Evolutionary conservation across 169 alveolate genomes (phyloP).

Genomic region (Plasmodium gonderi): DNA sequence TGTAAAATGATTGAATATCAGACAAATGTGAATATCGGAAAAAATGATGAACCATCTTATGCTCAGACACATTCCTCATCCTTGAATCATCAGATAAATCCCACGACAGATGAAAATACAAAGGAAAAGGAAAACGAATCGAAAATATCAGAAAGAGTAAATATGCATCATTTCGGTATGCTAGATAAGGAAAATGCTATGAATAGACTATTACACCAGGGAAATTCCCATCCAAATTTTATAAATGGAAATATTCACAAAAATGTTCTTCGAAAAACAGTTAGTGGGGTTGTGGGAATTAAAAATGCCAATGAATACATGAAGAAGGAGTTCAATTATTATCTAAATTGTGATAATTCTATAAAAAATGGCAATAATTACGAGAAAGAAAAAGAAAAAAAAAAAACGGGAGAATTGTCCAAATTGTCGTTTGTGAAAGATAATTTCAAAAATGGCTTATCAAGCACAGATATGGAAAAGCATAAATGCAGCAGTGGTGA

Average conservation of each 20-base stretch:
- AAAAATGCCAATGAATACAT: constrained; percentile 53
- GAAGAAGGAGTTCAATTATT: constrained; percentile 31
- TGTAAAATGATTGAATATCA: background rate
- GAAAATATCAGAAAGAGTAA: background rate
- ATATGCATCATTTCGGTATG: background rate
- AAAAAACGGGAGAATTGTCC: background rate
- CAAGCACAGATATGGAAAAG: background rate
- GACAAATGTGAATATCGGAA: background rate
- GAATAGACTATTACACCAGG: background rate
- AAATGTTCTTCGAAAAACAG: background rate
- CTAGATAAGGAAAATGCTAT: background rate
- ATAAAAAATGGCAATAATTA: background rate
- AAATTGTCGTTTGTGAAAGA: background rate
- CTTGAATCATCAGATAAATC: background rate
- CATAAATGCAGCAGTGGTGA: background rate
- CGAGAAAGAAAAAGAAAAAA: background rate
- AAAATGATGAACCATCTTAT: background rate
- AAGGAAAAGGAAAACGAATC: background rate
- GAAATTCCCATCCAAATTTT: background rate
- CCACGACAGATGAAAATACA: background rate
- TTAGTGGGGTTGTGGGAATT: constrained; percentile 34
- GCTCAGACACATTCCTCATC: background rate
- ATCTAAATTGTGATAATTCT: background rate
- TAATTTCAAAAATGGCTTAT: background rate
- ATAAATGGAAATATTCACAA: background rate